phyloP scores from a whole-genome alignment of 164 flowering plant genomes.

The Brasenia schreberi region DNA sequence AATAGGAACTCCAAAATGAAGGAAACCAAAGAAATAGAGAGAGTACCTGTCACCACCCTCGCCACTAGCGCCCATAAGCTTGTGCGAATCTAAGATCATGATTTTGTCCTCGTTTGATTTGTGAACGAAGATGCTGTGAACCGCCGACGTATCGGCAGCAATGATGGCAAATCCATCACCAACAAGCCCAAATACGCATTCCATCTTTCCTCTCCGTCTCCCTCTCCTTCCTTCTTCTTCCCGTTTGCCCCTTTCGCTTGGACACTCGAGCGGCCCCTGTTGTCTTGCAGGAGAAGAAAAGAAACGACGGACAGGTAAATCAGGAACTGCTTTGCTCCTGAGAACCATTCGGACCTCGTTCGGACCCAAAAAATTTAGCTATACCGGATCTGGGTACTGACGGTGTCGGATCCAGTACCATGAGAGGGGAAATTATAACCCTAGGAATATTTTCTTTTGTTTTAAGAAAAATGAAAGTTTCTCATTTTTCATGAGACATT shows the following conservation, averaged over 20 bases:
- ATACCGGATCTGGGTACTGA: no score
- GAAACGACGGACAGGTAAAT: neutral
- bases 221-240: neutral
- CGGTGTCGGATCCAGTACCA: no score
- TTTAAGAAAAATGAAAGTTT: no score
- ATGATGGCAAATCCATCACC: slow-evolving; percentile 77
- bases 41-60: slow-evolving; percentile 84
- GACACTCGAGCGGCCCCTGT: neutral
- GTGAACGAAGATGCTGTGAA: slow-evolving; percentile 84
- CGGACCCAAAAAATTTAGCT: no score
- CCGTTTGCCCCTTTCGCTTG: neutral
- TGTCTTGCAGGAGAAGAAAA: slow-evolving; percentile 2
- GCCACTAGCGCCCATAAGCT: slow-evolving; percentile 93
- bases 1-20: neutral
- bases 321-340: no score
- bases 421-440: no score
- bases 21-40: slow-evolving; percentile 5
- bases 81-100: slow-evolving; percentile 89
- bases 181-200: slow-evolving; percentile 88
- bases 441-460: no score
- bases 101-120: slow-evolving; percentile 92
- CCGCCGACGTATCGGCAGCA: slow-evolving; percentile 89
- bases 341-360: no score
- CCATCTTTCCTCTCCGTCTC: slow-evolving; percentile 32
- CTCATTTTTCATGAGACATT: no score